Conservation (phyloP, 306 rosid species). For the Astragalus glycyphyllos region DNA sequence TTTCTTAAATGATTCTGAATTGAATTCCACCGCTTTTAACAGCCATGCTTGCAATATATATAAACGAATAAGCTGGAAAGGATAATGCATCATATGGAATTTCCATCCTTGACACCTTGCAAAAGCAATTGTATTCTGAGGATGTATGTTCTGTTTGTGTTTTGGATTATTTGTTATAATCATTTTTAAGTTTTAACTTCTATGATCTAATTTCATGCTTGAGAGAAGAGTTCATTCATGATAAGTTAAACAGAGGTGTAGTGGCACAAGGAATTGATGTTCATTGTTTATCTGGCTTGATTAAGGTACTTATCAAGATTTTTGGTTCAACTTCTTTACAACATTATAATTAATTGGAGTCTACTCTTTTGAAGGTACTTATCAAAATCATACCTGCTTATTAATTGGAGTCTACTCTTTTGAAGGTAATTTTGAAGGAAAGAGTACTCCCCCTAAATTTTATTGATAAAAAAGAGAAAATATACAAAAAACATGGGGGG, state of each 20-base stretch:
- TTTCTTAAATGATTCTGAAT: conserved; percentile 17
- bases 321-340: too few relatives aligned
- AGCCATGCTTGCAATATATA: not conserved
- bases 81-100: conserved; percentile 49
- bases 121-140: not conserved
- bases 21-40: conserved; percentile 15
- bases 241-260: conserved; percentile 72
- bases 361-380: too few relatives aligned
- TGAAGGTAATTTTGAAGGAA: too few relatives aligned
- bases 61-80: conserved; percentile 1
- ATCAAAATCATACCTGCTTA: too few relatives aligned
- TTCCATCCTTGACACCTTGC: conserved; percentile 57
- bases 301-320: conserved; percentile 60
- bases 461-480: too few relatives aligned
- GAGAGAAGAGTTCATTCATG: conserved; percentile 72
- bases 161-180: too few relatives aligned
- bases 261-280: conserved; percentile 88
- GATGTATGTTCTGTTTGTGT: too few relatives aligned
- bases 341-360: too few relatives aligned
- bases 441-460: too few relatives aligned
- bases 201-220: conserved; percentile 45
- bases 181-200: too few relatives aligned
- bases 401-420: too few relatives aligned
- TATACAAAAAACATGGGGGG: too few relatives aligned
- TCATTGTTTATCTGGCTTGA: conserved; percentile 91